Base-by-base conservation (phyloP, 2,329 filamentous ascomycete species). In the Macrophomina phaseolina region DNA sequence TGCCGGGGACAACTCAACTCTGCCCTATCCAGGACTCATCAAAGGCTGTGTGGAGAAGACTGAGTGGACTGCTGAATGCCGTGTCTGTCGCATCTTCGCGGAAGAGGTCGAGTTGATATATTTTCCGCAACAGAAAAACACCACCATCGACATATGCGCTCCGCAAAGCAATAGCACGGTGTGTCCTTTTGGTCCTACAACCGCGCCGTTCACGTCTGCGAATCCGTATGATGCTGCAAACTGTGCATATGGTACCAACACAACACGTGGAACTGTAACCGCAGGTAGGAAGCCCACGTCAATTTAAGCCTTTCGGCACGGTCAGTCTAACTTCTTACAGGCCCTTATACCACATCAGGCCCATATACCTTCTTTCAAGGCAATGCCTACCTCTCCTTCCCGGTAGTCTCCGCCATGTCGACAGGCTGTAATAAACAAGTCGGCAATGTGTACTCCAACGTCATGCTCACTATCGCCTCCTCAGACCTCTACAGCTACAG, bases 201-300 rank as follows among this genome's bases (percentile, higher is more conserved):
- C 61, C 1, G 61, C 61, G 4, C 48, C 61, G 3, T 64, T 64
- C 16, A 53, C 61, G 30, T 64, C 61, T 12, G 49, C 49, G 14
- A 52, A 53, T 34, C 18, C 49, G 18, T 64, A 64, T 14, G 61
- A 53, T 64, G 48, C 61, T 42, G 49, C 61, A 5, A 52, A 64
- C 14, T 64, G 61, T 34, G 49, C 46, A n/a, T 64, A 64, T 32
- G 61, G 48, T 9, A 64, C 61, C 14, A 53, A 64, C 36, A 64
- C 61, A 2, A 42, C 61, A 9, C 61, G 51, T 18, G 18, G 34
- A 1, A 52, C 38, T 3, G 61, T 34, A 1, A 42, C 61, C 7
- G n/a, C 32, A 40, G 61, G 61, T 64, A 64, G 38, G 32, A 32
- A 34, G 12, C 2, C 42, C 16, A 3, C 16, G n/a, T 9, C 1